A percentile compares a stretch with the other conserved stretches of the same genome.
phyloP scores from a whole-genome alignment of 2,329 filamentous ascomycete species.

The Xylaria sp. region DNA sequence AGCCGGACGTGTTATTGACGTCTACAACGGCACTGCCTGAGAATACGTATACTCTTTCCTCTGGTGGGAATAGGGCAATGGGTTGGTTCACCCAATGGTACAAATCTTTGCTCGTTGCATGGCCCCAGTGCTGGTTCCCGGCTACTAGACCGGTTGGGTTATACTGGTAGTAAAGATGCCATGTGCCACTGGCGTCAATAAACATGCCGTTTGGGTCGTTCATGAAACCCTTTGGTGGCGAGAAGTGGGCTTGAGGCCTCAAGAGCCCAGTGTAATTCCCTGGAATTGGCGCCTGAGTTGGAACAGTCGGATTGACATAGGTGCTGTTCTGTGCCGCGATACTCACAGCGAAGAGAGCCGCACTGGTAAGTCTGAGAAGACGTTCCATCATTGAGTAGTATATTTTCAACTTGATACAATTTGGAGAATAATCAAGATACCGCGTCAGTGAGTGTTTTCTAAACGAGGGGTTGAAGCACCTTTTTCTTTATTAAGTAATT shows the following conservation, averaged over 20 bases:
- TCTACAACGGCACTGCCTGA: slow-evolving; percentile 70
- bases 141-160: slow-evolving; percentile 46
- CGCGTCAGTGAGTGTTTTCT: too few relatives aligned
- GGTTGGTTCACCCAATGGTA: slow-evolving; percentile 74
- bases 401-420: neutral
- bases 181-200: slow-evolving; percentile 65
- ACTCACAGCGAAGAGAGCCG: slow-evolving; percentile 13
- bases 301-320: slow-evolving; percentile 48
- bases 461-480: too few relatives aligned
- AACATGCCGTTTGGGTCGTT: slow-evolving; percentile 76
- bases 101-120: slow-evolving; percentile 70
- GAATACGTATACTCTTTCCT: slow-evolving; percentile 59
- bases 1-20: slow-evolving; percentile 72
- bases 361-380: slow-evolving; percentile 6
- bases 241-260: slow-evolving; percentile 67
- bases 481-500: too few relatives aligned
- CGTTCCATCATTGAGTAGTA: slow-evolving; percentile 6
- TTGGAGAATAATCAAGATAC: neutral
- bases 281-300: slow-evolving; percentile 44
- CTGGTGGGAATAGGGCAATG: slow-evolving; percentile 66
- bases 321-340: slow-evolving; percentile 35
- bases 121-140: slow-evolving; percentile 69
- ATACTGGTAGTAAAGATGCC: slow-evolving; percentile 73
- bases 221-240: slow-evolving; percentile 64
- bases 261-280: slow-evolving; percentile 48